Percentiles rank a stretch among this genome's conserved stretches.
Conservation (phyloP, 2,329 filamentous ascomycete genomes). For the Talaromyces sp. region DNA sequence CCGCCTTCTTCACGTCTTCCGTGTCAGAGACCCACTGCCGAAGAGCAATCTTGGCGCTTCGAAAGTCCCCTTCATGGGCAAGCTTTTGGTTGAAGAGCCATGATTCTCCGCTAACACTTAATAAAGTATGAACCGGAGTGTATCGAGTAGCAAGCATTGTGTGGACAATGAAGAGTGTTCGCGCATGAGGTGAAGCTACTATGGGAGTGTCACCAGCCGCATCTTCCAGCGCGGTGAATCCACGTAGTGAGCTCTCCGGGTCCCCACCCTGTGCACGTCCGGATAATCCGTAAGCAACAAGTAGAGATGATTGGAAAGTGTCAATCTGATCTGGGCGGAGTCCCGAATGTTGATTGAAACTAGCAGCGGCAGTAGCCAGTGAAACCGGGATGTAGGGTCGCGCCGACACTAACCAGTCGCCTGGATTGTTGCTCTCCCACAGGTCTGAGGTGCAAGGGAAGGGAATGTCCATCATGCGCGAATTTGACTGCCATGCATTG, state of each 20-base stretch:
- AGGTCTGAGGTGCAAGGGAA: constrained; percentile 28
- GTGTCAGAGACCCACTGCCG: constrained; percentile 25
- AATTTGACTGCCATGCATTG: constrained; percentile 11
- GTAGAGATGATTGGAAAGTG: constrained; percentile 20
- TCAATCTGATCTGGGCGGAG: constrained; percentile 14
- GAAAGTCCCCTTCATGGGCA: constrained; percentile 27
- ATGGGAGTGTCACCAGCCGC: neutral
- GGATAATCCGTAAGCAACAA: constrained; percentile 18
- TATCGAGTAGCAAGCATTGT: constrained; percentile 24
- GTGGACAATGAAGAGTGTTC: constrained; percentile 25
- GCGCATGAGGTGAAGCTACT: constrained; percentile 7
- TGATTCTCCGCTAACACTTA: constrained; percentile 32
- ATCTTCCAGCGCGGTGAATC: constrained; percentile 12
- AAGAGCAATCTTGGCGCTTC: constrained; percentile 23
- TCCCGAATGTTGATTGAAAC: constrained; percentile 8
- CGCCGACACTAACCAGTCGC: constrained; percentile 24
- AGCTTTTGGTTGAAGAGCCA: constrained; percentile 34
- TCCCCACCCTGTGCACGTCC: constrained; percentile 8
- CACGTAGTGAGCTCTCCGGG: constrained; percentile 12
- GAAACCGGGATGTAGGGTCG: constrained; percentile 13
- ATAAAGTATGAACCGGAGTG: constrained; percentile 26
- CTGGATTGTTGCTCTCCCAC: constrained; percentile 26
- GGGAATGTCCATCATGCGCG: constrained; percentile 19
- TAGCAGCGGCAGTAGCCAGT: constrained; percentile 14
- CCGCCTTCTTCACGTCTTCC: constrained; percentile 22